Evolutionary conservation across 345 rosid genomes (phyloP), one percentile per base, ranked within the genome.

Genomic region (rapeseed (Brassica napus)): DNA sequence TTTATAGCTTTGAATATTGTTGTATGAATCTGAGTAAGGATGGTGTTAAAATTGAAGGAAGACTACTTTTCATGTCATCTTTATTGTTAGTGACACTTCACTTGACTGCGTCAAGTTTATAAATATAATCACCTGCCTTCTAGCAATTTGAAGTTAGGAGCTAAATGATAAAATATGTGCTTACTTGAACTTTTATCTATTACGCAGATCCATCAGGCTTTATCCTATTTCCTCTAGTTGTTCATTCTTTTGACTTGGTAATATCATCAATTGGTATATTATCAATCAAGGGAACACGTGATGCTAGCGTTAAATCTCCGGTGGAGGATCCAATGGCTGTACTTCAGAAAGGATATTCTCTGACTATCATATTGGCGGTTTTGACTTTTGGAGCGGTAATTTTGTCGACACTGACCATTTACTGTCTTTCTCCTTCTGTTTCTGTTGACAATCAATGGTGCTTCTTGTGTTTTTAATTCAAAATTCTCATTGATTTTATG

Each of bases 121-220:
- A 49, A 16, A 4, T 69, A 44, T 68, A 21, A 76, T 68, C 37
- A 39, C 21, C 34, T 70, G 58, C 39, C 65, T 15, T 71, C 59
- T 69, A 24, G 28, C 3, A 24, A 1, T 24, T 2, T 24, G 28
- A 24, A 24, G 28, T 24, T 24, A 24, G 28, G 28, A 24, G 3
- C 3, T 24, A 24, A 26, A 26, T 79, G 59, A 54, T 74, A 26
- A 35, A 54, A 61, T 24, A 1, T 61, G 18, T 57, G 57, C 76
- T 80, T 15, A 68, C 24, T 63, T 32, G 49, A 18, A 0, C 6
- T 16, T 42, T 34, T 49, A 15, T 74, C 7, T 59, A 21, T 83
- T 71, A 55, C 76, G 97, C 98, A 95, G 98, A 91, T 85, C 93
- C 99, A 74, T 93, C 99, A 66, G 99, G 98, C 82, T 95, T 95